These are phyloP conservation scores for Apodospora peruviana DNA, from an alignment of 495 filamentous ascomycete genomes.

Conservation along the genomic window DNA sequence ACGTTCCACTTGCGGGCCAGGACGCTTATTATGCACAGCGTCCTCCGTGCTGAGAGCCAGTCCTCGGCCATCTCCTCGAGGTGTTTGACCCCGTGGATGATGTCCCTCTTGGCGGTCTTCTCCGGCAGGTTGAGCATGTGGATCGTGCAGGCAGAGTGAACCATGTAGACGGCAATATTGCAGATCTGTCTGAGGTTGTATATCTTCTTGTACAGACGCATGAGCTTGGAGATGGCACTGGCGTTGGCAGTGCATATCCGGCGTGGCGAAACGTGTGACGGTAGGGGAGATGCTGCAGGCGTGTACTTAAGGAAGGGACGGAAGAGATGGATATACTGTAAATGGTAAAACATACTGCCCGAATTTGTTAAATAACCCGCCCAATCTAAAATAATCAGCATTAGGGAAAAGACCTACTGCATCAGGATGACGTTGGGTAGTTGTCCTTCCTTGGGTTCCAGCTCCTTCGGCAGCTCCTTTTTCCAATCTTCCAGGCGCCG, in stretches of 20 bases:
- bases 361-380: too few relatives aligned
- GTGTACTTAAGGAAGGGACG: constrained; percentile 93
- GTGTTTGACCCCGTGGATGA: constrained; percentile 83
- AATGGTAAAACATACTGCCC: constrained; percentile 89
- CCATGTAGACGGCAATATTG: constrained; percentile 93
- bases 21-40: constrained; percentile 76
- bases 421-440: constrained; percentile 85
- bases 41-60: constrained; percentile 85
- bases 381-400: too few relatives aligned
- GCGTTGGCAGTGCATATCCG: constrained; percentile 88
- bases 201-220: constrained; percentile 86
- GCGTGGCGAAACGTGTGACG: constrained; percentile 82
- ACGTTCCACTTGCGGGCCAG: constrained; percentile 87
- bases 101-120: constrained; percentile 80
- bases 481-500: constrained; percentile 88
- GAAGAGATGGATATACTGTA: constrained; percentile 95
- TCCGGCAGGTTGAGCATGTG: constrained; percentile 91
- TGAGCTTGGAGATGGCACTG: constrained; percentile 78
- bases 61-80: constrained; percentile 94
- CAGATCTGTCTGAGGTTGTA: constrained; percentile 90
- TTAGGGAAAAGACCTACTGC: constrained; percentile 64
- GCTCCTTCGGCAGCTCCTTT: constrained; percentile 74
- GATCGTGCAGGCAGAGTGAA: constrained; percentile 88
- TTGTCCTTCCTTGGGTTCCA: constrained; percentile 85
- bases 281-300: constrained; percentile 71